Evolutionary conservation across 805 yeast species (phyloP), one percentile per base, ranked within the genome.

Genomic region (Zygoascus biomembranicola): DNA sequence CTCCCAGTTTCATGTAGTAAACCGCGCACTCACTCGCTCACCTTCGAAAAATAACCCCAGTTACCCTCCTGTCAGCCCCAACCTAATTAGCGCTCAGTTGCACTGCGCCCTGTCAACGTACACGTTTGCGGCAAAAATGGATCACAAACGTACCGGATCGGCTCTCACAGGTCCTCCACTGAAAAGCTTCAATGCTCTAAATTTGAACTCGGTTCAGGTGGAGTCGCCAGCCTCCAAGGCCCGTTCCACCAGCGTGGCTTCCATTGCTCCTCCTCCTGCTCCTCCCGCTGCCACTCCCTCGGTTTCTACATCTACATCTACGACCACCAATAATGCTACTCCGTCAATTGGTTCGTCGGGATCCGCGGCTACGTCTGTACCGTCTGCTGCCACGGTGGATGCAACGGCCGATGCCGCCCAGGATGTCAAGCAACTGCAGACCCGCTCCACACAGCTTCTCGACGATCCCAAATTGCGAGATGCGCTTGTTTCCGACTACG

Each of bases 401-500:
- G 47, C 47, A 18, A 10, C 32, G 18, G 32, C 28, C 8, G 47
- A n/a, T 8, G 31, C 47, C 16, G 32, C 28, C 2, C 16, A 8
- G 16, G 31, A 19, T 23, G 16, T 14, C 18, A 28, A 8, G 19
- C 49, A 9, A 14, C 19, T 16, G 41, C 49, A 46, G 31, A 16
- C 49, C 6, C 14, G 47, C 1, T 57, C 59, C 9, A 8, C 61
- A 3, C 59, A 64, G 47, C 59, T 69, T 49, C 60, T 69, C 49
- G 63, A 65, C 48, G 72, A 68, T 55, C 69, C 69, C 41, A 63
- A 63, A 47, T 58, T 69, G 20, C 59, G 63, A 46, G 71, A 67
- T 52, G 65, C 68, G 47, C 55, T 69, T 47, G 59, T 66, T 37
- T 63, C 68, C 2, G 73, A 69, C 49, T 76, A 81, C 5, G 87